phyloP scores from a whole-genome alignment of 257 asterid species.

The Primulina tabacum region DNA sequence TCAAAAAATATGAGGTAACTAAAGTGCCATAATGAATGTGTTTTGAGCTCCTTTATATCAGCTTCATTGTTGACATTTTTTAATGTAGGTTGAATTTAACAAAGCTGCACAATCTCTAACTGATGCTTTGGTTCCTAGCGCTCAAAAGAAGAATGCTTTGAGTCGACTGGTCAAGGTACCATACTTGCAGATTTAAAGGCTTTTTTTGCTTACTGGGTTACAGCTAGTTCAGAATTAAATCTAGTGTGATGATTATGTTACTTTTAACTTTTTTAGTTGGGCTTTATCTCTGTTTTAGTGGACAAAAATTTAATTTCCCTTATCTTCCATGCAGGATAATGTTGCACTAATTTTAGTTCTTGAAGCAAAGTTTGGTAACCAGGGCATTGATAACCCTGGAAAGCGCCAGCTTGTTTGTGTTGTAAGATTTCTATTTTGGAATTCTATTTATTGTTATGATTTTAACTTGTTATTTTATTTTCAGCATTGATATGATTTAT shows the following conservation, averaged over 20 bases:
- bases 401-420: constrained; percentile 98
- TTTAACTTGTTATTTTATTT: background rate
- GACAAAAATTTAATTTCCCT: constrained; percentile 13
- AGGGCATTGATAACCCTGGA: constrained; percentile 70
- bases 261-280: background rate
- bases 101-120: constrained; percentile 96
- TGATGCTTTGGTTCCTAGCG: constrained; percentile 74
- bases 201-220: too few relatives aligned
- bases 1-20: constrained; percentile 90
- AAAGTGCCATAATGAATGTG: constrained; percentile 18
- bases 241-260: background rate
- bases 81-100: constrained; percentile 85
- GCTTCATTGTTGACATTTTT: constrained; percentile 16
- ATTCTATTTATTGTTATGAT: too few relatives aligned
- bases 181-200: constrained; percentile 5
- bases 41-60: constrained; percentile 16
- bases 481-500: background rate
- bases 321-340: constrained; percentile 62
- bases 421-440: constrained; percentile 32
- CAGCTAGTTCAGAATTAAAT: background rate
- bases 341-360: constrained; percentile 88
- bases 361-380: constrained; percentile 87
- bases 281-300: constrained; percentile 9
- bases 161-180: constrained; percentile 84
- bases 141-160: constrained; percentile 75